A percentile compares a stretch with the other conserved stretches of the same genome.
Evolutionary conservation across 345 rosid genomes (phyloP).

Genomic region (Brassica incana): DNA sequence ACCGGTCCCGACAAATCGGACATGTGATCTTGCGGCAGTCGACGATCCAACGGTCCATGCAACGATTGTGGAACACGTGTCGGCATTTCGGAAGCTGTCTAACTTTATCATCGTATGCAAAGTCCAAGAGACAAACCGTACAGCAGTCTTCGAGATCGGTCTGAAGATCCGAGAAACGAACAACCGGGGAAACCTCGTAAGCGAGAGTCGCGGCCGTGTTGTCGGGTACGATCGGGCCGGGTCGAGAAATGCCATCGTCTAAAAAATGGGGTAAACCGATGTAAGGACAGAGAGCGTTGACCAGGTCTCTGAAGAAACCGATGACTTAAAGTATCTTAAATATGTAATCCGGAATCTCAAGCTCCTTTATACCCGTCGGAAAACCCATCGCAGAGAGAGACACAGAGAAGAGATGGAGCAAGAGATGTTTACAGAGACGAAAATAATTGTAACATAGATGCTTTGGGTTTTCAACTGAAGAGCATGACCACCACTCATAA

Average conservation of each 20-base stretch:
- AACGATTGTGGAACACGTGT: slow-evolving; percentile 62
- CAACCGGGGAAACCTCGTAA: slow-evolving; percentile 56
- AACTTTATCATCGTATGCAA: slow-evolving; percentile 53
- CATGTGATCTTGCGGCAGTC: slow-evolving; percentile 61
- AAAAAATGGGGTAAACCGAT: slow-evolving; percentile 59
- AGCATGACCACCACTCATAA: too few species aligned
- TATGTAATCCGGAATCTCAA: slow-evolving; percentile 54
- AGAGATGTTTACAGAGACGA: too few species aligned
- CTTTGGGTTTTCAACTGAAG: too few species aligned
- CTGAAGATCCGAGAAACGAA: slow-evolving; percentile 54
- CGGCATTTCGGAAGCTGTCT: slow-evolving; percentile 53
- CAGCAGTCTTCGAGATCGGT: slow-evolving; percentile 62
- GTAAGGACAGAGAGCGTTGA: slow-evolving; percentile 47
- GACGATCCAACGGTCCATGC: slow-evolving; percentile 75
- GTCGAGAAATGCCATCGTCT: slow-evolving; percentile 47
- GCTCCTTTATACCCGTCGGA: too few species aligned
- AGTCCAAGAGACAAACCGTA: slow-evolving; percentile 72
- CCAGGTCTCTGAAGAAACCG: slow-evolving; percentile 49
- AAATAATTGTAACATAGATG: too few species aligned
- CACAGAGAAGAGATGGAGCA: too few species aligned
- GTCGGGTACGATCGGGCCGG: background rate
- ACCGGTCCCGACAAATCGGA: slow-evolving; percentile 61
- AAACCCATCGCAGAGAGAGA: too few species aligned
- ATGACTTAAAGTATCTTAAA: slow-evolving; percentile 55
- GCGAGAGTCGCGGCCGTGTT: slow-evolving; percentile 47